A percentile compares a stretch with the other conserved stretches of the same genome.
These are phyloP conservation scores for Termitomyces sp. DNA, from an alignment of 768 basidiomycete genomes.

Conservation along the genomic window DNA sequence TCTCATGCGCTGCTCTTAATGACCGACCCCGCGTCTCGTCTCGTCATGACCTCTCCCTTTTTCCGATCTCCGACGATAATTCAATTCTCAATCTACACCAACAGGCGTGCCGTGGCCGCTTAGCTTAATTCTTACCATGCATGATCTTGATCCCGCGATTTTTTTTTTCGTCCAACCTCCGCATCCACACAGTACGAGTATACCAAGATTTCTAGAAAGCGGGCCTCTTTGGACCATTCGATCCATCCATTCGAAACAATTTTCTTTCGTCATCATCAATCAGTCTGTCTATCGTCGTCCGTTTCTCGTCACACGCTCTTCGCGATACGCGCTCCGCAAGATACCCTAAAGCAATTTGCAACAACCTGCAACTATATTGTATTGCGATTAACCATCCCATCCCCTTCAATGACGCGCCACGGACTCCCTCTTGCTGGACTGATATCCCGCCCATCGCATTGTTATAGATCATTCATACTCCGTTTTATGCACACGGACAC, in stretches of 20 bases:
- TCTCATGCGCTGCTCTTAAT: conserved; percentile 59
- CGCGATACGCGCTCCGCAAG: conserved; percentile 6
- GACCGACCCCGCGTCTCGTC: conserved; percentile 41
- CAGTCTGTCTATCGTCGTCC: conserved; percentile 5
- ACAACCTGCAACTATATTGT: conserved; percentile 3
- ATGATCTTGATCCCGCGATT: conserved; percentile 4
- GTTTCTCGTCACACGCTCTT: conserved; percentile 2
- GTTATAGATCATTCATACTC: conserved; percentile 5
- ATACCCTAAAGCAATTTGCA: too few species aligned
- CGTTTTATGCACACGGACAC: conserved; percentile 10
- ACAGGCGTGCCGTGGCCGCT: conserved; percentile 9
- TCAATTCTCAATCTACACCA: conserved; percentile 15
- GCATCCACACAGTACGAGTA: background rate
- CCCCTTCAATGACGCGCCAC: background rate
- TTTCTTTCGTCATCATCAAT: background rate
- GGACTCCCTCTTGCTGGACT: conserved; percentile 9
- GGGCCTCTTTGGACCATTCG: background rate
- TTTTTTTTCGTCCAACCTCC: background rate
- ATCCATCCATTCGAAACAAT: background rate
- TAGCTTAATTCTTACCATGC: conserved; percentile 3
- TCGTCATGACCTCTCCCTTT: conserved; percentile 37
- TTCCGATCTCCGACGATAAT: conserved; percentile 28
- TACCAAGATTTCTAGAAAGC: conserved; percentile 1
- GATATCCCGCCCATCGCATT: conserved; percentile 4
- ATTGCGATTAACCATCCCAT: conserved; percentile 6